Conservation (phyloP, 805 yeast species). For the Saturnispora mendoncae region DNA sequence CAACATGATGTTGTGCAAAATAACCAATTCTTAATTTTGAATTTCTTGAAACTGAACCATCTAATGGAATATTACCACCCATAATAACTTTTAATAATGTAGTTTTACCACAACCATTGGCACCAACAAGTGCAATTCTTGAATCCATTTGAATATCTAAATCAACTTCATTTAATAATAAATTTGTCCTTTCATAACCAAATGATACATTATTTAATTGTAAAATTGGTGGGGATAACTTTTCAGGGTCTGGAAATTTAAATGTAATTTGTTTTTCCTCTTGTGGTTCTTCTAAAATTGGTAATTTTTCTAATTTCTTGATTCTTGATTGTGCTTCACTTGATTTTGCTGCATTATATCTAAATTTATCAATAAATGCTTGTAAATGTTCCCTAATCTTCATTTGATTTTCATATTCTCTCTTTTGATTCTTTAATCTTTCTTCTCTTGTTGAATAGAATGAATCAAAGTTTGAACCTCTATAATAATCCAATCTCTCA, state of each 20-base stretch:
- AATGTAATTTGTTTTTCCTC: constrained; percentile 79
- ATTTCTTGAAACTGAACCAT: constrained; percentile 73
- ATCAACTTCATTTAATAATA: constrained; percentile 69
- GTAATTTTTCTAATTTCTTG: constrained; percentile 91
- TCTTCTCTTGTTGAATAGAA: constrained; percentile 93
- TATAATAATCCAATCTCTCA: constrained; percentile 90
- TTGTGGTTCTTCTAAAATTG: constrained; percentile 87
- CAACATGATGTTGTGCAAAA: constrained; percentile 98
- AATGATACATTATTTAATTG: constrained; percentile 82
- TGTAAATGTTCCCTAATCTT: constrained; percentile 91
- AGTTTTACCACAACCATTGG: constrained; percentile 99
- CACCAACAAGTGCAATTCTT: constrained; percentile 95
- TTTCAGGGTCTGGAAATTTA: constrained; percentile 93
- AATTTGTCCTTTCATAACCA: constrained; percentile 62
- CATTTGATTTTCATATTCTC: constrained; percentile 97
- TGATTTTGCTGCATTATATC: constrained; percentile 96
- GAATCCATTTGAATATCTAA: constrained; percentile 89
- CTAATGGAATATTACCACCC: constrained; percentile 64
- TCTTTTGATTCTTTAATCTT: constrained; percentile 82
- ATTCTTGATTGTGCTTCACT: constrained; percentile 97
- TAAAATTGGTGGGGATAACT: constrained; percentile 84
- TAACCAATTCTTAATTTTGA: constrained; percentile 88
- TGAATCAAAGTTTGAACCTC: constrained; percentile 88
- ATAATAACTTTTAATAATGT: constrained; percentile 81
- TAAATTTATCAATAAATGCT: constrained; percentile 87